phyloP scores from a whole-genome alignment of 2,329 filamentous ascomycete genomes.

The Triangularia verruculosa region DNA sequence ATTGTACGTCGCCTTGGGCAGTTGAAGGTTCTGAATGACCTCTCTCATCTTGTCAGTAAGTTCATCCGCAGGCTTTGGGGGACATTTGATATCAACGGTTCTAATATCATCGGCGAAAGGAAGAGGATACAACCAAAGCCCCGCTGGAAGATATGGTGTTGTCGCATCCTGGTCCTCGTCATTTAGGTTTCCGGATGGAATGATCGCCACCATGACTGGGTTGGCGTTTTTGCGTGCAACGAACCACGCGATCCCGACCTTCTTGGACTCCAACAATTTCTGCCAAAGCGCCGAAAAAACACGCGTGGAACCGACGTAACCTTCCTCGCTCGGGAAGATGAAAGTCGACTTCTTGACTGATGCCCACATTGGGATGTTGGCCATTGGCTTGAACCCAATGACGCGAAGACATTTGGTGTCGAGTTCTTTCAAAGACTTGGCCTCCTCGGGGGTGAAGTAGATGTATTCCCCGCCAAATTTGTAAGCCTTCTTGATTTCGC shows the following conservation, averaged over 20 bases:
- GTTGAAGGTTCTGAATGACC: slow-evolving; percentile 79
- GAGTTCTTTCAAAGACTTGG: slow-evolving; percentile 73
- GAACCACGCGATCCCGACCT: slow-evolving; percentile 86
- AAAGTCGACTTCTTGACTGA: slow-evolving; percentile 84
- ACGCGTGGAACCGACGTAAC: slow-evolving; percentile 84
- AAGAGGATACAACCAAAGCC: slow-evolving; percentile 83
- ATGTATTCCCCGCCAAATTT: slow-evolving; percentile 93
- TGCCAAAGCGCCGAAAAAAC: slow-evolving; percentile 90
- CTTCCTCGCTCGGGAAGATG: slow-evolving; percentile 89
- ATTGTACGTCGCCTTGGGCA: slow-evolving; percentile 82
- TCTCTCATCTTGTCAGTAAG: slow-evolving; percentile 79
- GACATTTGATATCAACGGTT: slow-evolving; percentile 57
- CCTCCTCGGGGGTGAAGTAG: slow-evolving; percentile 80
- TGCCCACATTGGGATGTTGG: slow-evolving; percentile 75
- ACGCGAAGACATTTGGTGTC: slow-evolving; percentile 81
- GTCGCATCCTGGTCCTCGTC: slow-evolving; percentile 57
- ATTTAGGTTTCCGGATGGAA: slow-evolving; percentile 67
- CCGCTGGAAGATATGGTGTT: slow-evolving; percentile 71
- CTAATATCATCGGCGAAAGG: slow-evolving; percentile 89
- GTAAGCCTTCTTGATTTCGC: slow-evolving; percentile 85
- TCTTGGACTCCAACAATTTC: slow-evolving; percentile 75
- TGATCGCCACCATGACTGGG: slow-evolving; percentile 75
- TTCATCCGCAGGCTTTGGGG: slow-evolving; percentile 60
- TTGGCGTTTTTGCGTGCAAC: slow-evolving; percentile 77
- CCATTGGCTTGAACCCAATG: slow-evolving; percentile 87